These are phyloP conservation scores for Paraglomus occultum DNA, from an alignment of 192 early-diverging fungal genomes.

Conservation along the genomic window DNA sequence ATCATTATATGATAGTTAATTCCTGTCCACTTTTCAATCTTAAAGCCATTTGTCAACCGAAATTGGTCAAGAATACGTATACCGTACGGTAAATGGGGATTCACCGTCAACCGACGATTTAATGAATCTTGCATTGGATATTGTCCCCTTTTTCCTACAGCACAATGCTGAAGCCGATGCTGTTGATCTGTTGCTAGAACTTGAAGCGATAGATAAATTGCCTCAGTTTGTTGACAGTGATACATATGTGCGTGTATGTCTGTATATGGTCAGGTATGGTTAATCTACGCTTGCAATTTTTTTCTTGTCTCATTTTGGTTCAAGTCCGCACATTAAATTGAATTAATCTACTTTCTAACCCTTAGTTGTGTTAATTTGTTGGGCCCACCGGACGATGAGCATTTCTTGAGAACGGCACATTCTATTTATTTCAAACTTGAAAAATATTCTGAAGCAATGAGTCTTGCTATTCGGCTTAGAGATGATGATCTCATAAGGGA, in stretches of 20 bases:
- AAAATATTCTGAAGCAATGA: conserved; percentile 80
- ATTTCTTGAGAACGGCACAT: conserved; percentile 84
- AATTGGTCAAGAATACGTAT: conserved; percentile 80
- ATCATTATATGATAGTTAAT: not conserved
- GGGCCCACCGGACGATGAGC: conserved; percentile 84
- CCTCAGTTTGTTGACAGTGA: conserved; percentile 87
- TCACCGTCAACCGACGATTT: conserved; percentile 59
- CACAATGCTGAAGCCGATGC: conserved; percentile 99
- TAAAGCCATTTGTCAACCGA: conserved; percentile 83
- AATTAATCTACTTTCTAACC: not conserved
- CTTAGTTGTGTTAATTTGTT: conserved; percentile 87
- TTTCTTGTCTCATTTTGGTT: no score
- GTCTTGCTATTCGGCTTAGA: conserved; percentile 83
- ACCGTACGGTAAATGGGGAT: conserved; percentile 61
- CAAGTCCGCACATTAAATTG: not conserved
- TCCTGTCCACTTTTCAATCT: not conserved
- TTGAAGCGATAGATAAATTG: conserved; percentile 81
- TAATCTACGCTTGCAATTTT: not conserved
- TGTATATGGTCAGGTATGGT: conserved; percentile 85
- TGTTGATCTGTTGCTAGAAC: conserved; percentile 90
- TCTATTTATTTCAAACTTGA: conserved; percentile 84
- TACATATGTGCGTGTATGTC: conserved; percentile 90
- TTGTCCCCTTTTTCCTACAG: conserved; percentile 93
- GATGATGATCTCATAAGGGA: conserved; percentile 77
- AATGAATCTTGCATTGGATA: conserved; percentile 70